A percentile compares a stretch with the other conserved stretches of the same genome.
These are phyloP conservation scores for Bidens hawaiensis DNA, from an alignment of 140 eudicot genomes.

Conservation along the genomic window DNA sequence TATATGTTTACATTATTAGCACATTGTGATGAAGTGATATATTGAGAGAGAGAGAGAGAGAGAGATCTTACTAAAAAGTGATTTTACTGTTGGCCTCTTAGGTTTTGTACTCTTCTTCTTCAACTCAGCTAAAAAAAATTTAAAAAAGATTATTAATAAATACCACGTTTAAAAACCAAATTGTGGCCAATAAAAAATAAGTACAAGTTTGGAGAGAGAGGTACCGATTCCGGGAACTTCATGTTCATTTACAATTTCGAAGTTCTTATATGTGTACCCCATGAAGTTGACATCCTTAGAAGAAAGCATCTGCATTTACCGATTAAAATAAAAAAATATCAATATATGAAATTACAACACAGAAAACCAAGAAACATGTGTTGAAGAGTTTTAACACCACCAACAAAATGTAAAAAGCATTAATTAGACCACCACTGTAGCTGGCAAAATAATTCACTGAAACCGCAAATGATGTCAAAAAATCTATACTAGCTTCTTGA, in stretches of 20 bases:
- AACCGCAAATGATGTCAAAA: neutral
- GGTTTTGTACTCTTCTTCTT: slow-evolving; percentile 90
- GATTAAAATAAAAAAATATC: neutral
- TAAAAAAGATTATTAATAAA: slow-evolving; percentile 1
- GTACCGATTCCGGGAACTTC: slow-evolving; percentile 91
- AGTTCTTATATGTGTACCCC: slow-evolving; percentile 96
- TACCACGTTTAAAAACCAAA: neutral
- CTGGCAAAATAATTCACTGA: neutral
- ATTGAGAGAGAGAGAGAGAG: neutral
- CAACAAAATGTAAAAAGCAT: neutral
- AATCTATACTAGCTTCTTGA: neutral
- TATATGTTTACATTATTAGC: neutral
- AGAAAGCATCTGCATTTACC: slow-evolving; percentile 75
- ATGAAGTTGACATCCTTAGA: slow-evolving; percentile 97
- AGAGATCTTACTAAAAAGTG: slow-evolving; percentile 77
- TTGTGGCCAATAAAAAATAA: neutral
- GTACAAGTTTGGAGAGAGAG: slow-evolving; percentile 18
- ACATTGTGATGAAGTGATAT: neutral
- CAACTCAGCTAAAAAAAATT: slow-evolving; percentile 64
- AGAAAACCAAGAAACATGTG: neutral
- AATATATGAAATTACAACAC: neutral
- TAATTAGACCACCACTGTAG: neutral
- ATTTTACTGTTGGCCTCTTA: slow-evolving; percentile 92
- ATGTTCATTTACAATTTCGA: slow-evolving; percentile 90
- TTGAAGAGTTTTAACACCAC: neutral